These are phyloP conservation scores for Pichia nanzhaoensis DNA, from an alignment of 805 yeast species.

Conservation along the genomic window DNA sequence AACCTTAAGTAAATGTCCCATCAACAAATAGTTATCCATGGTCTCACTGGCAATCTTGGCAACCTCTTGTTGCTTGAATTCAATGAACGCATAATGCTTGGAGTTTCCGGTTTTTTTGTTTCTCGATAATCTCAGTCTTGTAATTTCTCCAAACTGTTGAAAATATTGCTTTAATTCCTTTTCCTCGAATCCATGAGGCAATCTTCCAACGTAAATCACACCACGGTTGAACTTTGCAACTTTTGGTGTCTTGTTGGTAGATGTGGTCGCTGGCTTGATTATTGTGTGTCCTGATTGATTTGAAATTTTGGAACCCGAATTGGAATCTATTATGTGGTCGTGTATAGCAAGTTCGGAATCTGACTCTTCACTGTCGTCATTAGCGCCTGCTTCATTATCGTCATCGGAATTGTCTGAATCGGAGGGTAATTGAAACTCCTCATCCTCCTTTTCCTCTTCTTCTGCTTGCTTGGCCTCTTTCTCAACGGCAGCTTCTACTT, in stretches of 20 bases:
- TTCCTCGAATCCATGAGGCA: conserved; percentile 91
- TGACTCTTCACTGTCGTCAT: conserved; percentile 16
- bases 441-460: conserved; percentile 17
- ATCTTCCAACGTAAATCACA: conserved; percentile 81
- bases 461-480: conserved; percentile 11
- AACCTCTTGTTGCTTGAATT: conserved; percentile 65
- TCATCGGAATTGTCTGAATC: conserved; percentile 14
- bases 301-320: conserved; percentile 1
- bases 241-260: conserved; percentile 1
- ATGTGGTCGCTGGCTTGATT: conserved; percentile 12
- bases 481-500: conserved; percentile 2
- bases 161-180: conserved; percentile 72
- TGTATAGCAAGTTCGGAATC: conserved; percentile 7
- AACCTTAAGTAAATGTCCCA: conserved; percentile 77
- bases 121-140: conserved; percentile 73
- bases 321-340: conserved; percentile 5
- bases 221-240: conserved; percentile 38
- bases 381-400: conserved; percentile 11
- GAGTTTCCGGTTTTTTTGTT: conserved; percentile 86
- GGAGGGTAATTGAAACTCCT: conserved; percentile 16
- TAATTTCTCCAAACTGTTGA: conserved; percentile 82
- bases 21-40: conserved; percentile 87
- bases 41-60: conserved; percentile 90
- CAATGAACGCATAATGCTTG: conserved; percentile 87
- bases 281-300: conserved; percentile 21